These are phyloP conservation scores for Saraca asoca DNA, from an alignment of 331 rosid species.

Conservation along the genomic window DNA sequence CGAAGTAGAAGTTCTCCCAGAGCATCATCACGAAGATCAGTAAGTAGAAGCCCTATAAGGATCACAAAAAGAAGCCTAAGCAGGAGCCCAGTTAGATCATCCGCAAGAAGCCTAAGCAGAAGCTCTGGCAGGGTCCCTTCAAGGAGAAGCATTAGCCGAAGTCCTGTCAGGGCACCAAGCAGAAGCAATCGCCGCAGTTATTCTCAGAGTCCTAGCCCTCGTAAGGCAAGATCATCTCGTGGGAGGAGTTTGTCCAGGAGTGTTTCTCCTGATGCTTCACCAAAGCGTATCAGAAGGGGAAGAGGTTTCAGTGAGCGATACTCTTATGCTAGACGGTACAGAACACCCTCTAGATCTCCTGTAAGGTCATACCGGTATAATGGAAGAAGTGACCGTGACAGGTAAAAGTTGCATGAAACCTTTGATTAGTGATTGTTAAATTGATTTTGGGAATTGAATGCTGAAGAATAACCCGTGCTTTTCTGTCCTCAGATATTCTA, in stretches of 20 bases:
- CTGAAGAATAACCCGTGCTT: constrained; percentile 9
- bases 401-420: constrained; percentile 43
- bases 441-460: constrained; percentile 11
- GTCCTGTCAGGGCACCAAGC: constrained; percentile 40
- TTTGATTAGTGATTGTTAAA: background rate
- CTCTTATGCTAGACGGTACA: constrained; percentile 89
- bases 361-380: constrained; percentile 79
- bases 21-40: constrained; percentile 41
- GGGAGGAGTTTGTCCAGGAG: constrained; percentile 84
- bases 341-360: constrained; percentile 91
- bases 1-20: constrained; percentile 59
- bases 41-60: constrained; percentile 57
- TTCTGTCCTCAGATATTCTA: constrained; percentile 55
- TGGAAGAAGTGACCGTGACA: constrained; percentile 93
- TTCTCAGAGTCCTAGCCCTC: constrained; percentile 88
- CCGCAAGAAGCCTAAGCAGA: constrained; percentile 70
- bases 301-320: constrained; percentile 94
- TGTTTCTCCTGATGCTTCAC: constrained; percentile 78
- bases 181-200: constrained; percentile 54
- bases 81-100: constrained; percentile 63
- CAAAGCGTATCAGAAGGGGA: constrained; percentile 90
- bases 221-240: constrained; percentile 64
- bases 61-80: constrained; percentile 54
- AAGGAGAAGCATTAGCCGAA: constrained; percentile 43
- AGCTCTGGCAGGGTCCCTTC: constrained; percentile 64